phyloP scores from a whole-genome alignment of 192 early-diverging fungal genomes.

The Entomortierella beljakovae region DNA sequence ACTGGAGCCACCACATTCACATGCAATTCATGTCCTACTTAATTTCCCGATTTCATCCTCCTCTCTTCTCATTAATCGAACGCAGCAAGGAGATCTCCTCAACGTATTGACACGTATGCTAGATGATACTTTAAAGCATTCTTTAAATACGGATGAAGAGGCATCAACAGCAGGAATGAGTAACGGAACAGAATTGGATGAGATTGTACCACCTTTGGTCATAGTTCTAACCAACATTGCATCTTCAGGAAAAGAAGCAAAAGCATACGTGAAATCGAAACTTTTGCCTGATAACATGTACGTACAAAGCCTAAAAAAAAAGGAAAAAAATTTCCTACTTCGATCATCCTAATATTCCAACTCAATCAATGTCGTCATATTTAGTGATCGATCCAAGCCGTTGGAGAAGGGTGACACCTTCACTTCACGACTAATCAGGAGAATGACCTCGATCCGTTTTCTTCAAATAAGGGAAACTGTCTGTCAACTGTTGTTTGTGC shows the following conservation, averaged over 20 bases:
- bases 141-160: conserved; percentile 60
- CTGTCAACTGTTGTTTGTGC: conserved; percentile 72
- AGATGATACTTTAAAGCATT: conserved; percentile 49
- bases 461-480: conserved; percentile 69
- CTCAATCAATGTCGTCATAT: not conserved
- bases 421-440: conserved; percentile 70
- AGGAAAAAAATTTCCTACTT: not conserved
- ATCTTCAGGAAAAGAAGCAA: conserved; percentile 57
- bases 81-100: conserved; percentile 26
- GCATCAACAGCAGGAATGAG: conserved; percentile 44
- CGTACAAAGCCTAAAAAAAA: conserved; percentile 11
- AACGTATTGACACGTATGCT: conserved; percentile 40
- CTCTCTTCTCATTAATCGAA: conserved; percentile 38
- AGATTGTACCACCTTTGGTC: conserved; percentile 74
- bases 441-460: conserved; percentile 75
- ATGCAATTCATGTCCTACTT: conserved; percentile 82
- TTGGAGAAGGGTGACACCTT: conserved; percentile 73
- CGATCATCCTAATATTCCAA: not conserved
- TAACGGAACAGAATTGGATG: conserved; percentile 64
- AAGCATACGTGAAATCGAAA: conserved; percentile 45
- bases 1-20: conserved; percentile 78
- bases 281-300: conserved; percentile 80
- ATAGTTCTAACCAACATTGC: conserved; percentile 73
- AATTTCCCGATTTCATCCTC: conserved; percentile 59
- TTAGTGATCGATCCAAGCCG: conserved; percentile 77